Evolutionary conservation across 176 grass and related monocot genomes (phyloP), one percentile per base, ranked within the genome.

Genomic region (Eremochloa ophiuroides): DNA sequence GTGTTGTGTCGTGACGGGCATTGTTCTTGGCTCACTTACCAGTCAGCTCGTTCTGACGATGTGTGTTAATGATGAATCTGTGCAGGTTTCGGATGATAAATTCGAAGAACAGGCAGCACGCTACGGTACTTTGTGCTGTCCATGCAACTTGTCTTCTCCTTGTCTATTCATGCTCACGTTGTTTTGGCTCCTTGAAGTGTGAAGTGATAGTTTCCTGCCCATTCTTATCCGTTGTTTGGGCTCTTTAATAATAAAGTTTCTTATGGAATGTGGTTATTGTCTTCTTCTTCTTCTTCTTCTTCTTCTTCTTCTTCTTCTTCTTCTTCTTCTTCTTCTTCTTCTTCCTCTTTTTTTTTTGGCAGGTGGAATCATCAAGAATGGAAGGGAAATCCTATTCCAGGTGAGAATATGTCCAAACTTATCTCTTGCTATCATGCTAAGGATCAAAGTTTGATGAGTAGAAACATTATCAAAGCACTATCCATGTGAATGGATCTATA

Each of bases 371-470:
- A 93, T 98, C 34, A 91, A 85, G 82, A 82, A 86, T 59, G 95
- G 95, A 88, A 95, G 92, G 79, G 95, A 98, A 77, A 95, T 98
- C 15, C 64, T 98, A 76, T 76, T 95, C 47, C 95, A 98, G 90
- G 95, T 98, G 56, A 80, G 63, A 69, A 78, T 40, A 41, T 29
- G 33, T 29, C 16, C 14, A 51, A 9, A 10, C 13, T 31, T 48
- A 14, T 46, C 10, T 71, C 42, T 48, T 80, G 22, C n/a, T 46
- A 7, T 74, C 25, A 35, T 62, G 22, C 60, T 76, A 29, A 83
- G 44, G 5, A 70, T 75, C 4, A 43, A 59, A 66, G 56, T 58
- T 77, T 2, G 1, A 66, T 28, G 48, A 66, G 18, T 40, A 71
- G 25, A 47, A 53, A 73, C 25, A 44, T 1, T 39, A 44, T 10